Conservation (phyloP, 176 grass and related monocot species). For the Oropetium thomaeum region DNA sequence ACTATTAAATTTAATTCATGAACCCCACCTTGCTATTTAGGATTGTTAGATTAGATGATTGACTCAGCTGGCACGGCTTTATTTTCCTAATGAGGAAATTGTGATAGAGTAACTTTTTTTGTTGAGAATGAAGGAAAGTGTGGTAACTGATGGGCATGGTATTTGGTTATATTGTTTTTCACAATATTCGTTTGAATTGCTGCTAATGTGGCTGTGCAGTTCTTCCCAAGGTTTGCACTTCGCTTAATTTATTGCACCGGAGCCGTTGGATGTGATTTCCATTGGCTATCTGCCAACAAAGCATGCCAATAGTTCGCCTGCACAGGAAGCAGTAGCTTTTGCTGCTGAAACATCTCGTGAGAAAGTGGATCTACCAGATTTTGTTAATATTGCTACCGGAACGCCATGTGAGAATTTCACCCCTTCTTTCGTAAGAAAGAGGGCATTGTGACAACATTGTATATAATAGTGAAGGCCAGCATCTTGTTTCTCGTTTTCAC, state of each 20-base stretch:
- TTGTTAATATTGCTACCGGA: constrained; percentile 42
- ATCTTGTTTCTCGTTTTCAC: neutral
- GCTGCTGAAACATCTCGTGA: constrained; percentile 60
- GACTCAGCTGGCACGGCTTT: neutral
- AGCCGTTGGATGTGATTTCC: neutral
- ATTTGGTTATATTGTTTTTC: neutral
- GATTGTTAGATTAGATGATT: neutral
- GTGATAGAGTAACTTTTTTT: no score
- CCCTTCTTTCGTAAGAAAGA: constrained; percentile 6
- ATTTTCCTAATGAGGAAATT: neutral
- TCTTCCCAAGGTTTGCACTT: neutral
- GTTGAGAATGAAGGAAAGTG: no score
- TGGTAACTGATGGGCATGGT: no score
- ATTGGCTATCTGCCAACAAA: constrained; percentile 46
- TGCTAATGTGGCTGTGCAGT: neutral
- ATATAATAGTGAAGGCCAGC: neutral
- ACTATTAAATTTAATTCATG: neutral
- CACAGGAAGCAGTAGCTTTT: constrained; percentile 30
- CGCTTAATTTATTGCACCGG: neutral
- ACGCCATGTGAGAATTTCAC: constrained; percentile 28
- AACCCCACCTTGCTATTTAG: neutral
- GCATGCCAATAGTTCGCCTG: constrained; percentile 9
- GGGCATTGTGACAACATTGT: neutral
- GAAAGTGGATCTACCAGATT: constrained; percentile 36
- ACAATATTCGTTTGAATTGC: constrained; percentile 9